phyloP scores from a whole-genome alignment of 495 filamentous ascomycete genomes.

The Penicillium macrosclerotiorum region DNA sequence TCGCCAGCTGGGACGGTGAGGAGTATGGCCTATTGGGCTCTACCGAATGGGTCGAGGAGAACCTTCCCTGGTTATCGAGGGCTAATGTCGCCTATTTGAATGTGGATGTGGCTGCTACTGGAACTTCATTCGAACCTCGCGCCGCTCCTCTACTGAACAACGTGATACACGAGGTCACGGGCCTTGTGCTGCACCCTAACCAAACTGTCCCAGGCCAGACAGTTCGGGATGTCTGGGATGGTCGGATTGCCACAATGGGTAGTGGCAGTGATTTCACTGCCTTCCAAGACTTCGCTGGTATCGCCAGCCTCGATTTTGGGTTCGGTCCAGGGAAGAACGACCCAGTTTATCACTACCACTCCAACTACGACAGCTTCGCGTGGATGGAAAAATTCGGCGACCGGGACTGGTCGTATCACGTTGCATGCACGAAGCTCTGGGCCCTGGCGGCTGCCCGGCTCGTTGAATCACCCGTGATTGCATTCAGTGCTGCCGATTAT shows the following conservation, averaged over 20 bases:
- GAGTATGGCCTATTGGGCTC: slow-evolving; percentile 71
- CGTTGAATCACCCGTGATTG: slow-evolving; percentile 46
- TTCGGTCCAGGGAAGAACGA: slow-evolving; percentile 44
- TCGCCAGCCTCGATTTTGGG: slow-evolving; percentile 61
- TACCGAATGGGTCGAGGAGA: slow-evolving; percentile 79
- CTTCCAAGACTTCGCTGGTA: slow-evolving; percentile 71
- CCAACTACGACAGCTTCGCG: slow-evolving; percentile 71
- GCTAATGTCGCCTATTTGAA: slow-evolving; percentile 74
- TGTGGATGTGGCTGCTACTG: slow-evolving; percentile 61
- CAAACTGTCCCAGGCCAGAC: slow-evolving; percentile 63
- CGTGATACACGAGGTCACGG: slow-evolving; percentile 66
- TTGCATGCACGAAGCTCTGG: slow-evolving; percentile 58
- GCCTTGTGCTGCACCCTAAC: slow-evolving; percentile 75
- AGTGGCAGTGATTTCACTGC: slow-evolving; percentile 73
- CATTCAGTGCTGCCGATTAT: slow-evolving; percentile 50
- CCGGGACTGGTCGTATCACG: slow-evolving; percentile 59
- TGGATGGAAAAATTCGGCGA: slow-evolving; percentile 76
- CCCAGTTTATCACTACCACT: slow-evolving; percentile 73
- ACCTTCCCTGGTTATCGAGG: slow-evolving; percentile 75
- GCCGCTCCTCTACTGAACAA: slow-evolving; percentile 77
- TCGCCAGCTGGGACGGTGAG: slow-evolving; percentile 76
- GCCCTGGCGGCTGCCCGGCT: slow-evolving; percentile 47
- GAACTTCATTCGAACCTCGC: slow-evolving; percentile 43
- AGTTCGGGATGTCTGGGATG: slow-evolving; percentile 59
- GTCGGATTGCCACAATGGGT: slow-evolving; percentile 64